Percentiles rank a stretch among this genome's conserved stretches.
Conservation (phyloP, 805 yeast genomes). For the Starmerella powellii region DNA sequence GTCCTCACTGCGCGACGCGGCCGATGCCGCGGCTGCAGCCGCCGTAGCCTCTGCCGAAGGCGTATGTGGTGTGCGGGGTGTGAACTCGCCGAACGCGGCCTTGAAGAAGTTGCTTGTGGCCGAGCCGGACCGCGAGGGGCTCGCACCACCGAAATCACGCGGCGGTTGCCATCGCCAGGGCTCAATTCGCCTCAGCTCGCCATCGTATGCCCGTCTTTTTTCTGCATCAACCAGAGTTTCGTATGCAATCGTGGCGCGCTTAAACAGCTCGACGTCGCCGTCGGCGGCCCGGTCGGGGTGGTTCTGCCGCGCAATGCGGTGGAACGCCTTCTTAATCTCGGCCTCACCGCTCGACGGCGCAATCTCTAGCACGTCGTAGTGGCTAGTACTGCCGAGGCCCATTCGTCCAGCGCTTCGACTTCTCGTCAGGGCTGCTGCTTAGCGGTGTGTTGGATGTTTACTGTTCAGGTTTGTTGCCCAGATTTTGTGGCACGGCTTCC, state of each 20-base stretch:
- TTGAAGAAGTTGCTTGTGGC: not conserved
- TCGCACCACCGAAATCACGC: no score
- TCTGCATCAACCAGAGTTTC: conserved; percentile 25
- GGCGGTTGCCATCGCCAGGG: no score
- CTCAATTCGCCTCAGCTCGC: conserved; percentile 13
- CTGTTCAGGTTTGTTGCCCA: no score
- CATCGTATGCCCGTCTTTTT: conserved; percentile 28
- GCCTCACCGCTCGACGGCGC: not conserved
- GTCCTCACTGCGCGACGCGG: not conserved
- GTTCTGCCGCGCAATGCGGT: conserved; percentile 27
- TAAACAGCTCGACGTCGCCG: conserved; percentile 28
- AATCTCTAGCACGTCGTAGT: conserved; percentile 8
- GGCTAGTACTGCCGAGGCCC: not conserved
- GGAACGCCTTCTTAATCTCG: conserved; percentile 29
- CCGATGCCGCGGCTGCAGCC: conserved; percentile 3
- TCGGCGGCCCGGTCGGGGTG: conserved; percentile 35
- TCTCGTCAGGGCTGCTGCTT: no score
- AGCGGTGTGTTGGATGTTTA: no score
- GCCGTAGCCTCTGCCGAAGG: not conserved
- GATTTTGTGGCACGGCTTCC: no score
- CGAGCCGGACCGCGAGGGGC: not conserved
- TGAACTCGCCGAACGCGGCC: not conserved
- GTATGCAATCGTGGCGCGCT: conserved; percentile 29
- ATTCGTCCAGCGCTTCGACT: no score
- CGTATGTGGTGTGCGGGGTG: no score